phyloP scores from a whole-genome alignment of 192 early-diverging fungal genomes.

The Podila horticola region DNA sequence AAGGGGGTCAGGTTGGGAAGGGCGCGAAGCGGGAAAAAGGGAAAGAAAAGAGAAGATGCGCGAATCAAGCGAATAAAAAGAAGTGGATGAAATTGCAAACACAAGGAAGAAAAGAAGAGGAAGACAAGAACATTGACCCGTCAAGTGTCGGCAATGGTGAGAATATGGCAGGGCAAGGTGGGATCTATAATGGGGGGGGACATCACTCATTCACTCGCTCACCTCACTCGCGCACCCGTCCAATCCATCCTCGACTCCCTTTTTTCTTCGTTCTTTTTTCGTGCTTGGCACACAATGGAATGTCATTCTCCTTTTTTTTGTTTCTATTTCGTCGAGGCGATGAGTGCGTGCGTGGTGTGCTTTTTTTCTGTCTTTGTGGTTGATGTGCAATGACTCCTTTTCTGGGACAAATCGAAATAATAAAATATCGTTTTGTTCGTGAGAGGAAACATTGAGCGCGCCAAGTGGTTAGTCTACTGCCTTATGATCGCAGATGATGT shows the following conservation, averaged over 20 bases:
- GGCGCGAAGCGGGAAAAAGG: not conserved
- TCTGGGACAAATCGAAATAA: conserved; percentile 35
- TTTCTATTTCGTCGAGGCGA: not conserved
- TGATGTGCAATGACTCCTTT: not conserved
- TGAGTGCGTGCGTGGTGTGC: not conserved
- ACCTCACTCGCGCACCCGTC: not conserved
- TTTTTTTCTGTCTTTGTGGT: not conserved
- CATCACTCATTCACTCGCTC: not conserved
- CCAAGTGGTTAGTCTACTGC: too few species aligned
- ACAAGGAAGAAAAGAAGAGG: not conserved
- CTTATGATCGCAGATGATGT: too few species aligned
- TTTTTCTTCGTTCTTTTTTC: conserved; percentile 4
- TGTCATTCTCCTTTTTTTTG: conserved; percentile 7
- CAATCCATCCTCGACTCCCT: not conserved
- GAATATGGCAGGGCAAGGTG: not conserved
- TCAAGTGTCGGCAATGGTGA: not conserved
- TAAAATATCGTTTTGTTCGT: not conserved
- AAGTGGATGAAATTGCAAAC: not conserved
- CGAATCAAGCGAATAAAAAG: not conserved
- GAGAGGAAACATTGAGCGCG: too few species aligned
- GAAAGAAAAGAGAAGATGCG: not conserved
- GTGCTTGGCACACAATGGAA: conserved; percentile 23
- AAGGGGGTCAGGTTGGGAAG: not conserved
- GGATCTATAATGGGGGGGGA: too few species aligned
- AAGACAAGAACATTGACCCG: not conserved